A percentile compares a stretch with the other conserved stretches of the same genome.
phyloP scores from a whole-genome alignment of 2,329 filamentous ascomycete species.

The Ustilaginoidea virens region DNA sequence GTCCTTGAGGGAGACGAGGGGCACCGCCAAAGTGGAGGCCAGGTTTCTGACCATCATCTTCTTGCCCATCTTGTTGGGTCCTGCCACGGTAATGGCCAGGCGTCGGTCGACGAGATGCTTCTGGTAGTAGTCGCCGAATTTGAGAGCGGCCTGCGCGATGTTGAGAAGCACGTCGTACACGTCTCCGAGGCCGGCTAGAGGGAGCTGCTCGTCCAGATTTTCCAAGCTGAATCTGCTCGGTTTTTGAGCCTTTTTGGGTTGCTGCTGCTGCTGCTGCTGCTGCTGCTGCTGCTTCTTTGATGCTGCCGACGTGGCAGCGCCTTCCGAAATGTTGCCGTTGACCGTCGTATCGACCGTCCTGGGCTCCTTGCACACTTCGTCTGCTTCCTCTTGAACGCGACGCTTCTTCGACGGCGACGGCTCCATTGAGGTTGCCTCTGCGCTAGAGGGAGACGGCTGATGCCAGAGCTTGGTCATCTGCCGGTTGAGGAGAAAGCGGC shows the following conservation, averaged over 20 bases:
- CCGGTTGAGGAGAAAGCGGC: constrained; percentile 24
- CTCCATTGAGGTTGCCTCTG: constrained; percentile 9
- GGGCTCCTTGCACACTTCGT: too few relatives aligned
- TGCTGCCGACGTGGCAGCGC: constrained; percentile 6
- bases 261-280: constrained; percentile 13
- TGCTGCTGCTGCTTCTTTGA: too few relatives aligned
- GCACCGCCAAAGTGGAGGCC: constrained; percentile 55
- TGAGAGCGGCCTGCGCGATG: constrained; percentile 7
- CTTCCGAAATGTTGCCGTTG: not conserved
- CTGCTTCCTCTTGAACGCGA: constrained; percentile 13
- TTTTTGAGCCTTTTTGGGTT: constrained; percentile 16
- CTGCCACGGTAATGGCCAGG: constrained; percentile 56
- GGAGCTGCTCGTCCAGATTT: constrained; percentile 7
- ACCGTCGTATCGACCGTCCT: too few relatives aligned
- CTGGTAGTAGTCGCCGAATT: constrained; percentile 9
- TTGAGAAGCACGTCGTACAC: constrained; percentile 10
- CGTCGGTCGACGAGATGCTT: constrained; percentile 6
- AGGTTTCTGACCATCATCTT: constrained; percentile 61
- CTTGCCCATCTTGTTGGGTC: constrained; percentile 69
- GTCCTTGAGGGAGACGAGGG: constrained; percentile 43
- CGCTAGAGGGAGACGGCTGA: constrained; percentile 6
- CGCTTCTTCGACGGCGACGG: constrained; percentile 17
- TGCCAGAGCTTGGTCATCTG: constrained; percentile 28
- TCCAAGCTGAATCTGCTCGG: constrained; percentile 16
- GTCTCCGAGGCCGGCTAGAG: constrained; percentile 16